Percentiles rank a stretch among this genome's conserved stretches.
Conservation (phyloP, 2,329 filamentous ascomycete genomes). For the Xylariales sp. region DNA sequence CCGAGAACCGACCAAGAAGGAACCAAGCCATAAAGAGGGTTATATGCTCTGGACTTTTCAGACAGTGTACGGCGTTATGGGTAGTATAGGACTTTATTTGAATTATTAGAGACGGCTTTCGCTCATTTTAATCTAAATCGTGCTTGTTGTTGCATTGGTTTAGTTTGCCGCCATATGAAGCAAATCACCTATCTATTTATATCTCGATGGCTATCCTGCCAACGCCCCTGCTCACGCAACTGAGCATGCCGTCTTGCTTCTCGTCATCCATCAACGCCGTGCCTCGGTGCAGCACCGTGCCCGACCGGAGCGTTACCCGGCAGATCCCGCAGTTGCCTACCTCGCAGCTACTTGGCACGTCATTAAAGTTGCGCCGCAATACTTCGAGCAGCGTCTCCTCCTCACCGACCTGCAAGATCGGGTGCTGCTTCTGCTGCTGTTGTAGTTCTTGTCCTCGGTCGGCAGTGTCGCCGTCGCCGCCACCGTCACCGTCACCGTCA, state of each 20-base stretch:
- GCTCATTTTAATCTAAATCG: slow-evolving; percentile 3
- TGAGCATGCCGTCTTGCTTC: slow-evolving; percentile 38
- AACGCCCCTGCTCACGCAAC: slow-evolving; percentile 49
- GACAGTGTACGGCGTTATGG: too few relatives aligned
- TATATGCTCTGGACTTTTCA: too few relatives aligned
- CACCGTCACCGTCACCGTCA: too few relatives aligned
- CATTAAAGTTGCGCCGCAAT: slow-evolving; percentile 36
- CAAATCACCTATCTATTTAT: background rate
- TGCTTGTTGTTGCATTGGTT: too few relatives aligned
- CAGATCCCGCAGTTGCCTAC: slow-evolving; percentile 53
- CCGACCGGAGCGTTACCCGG: slow-evolving; percentile 35
- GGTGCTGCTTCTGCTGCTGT: background rate
- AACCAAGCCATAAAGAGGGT: too few relatives aligned
- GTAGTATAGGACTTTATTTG: slow-evolving; percentile 2
- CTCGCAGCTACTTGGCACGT: slow-evolving; percentile 45
- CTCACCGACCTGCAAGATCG: slow-evolving; percentile 35
- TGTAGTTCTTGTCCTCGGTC: too few relatives aligned
- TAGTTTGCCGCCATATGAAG: too few relatives aligned
- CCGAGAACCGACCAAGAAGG: too few relatives aligned
- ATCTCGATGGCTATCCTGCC: slow-evolving; percentile 45
- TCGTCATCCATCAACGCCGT: slow-evolving; percentile 42
- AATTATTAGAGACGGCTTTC: too few relatives aligned
- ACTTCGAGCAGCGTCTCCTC: slow-evolving; percentile 48
- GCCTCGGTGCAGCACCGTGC: slow-evolving; percentile 44
- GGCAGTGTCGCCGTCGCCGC: too few relatives aligned